Base-by-base conservation (phyloP, 2,329 filamentous ascomycete species). In the Xylariaceae sp. region DNA sequence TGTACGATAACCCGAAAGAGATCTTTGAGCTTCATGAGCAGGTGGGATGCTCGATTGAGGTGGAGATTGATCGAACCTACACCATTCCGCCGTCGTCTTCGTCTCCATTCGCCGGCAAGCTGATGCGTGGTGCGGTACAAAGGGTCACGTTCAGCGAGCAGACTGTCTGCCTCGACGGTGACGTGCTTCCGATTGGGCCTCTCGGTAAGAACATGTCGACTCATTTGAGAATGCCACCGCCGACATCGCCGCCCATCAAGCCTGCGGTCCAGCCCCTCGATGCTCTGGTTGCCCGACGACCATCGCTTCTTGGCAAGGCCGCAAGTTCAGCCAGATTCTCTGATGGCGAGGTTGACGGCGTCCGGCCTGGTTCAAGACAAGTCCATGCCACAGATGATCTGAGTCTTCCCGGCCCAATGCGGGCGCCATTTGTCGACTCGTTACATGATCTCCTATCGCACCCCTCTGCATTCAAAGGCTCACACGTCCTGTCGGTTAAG, bases 401-500 rank as follows among this genome's bases (percentile, higher is more conserved):
- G 24, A 59, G 58, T 19, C 53, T 66, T 24, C 56, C 65, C 5
- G 52, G 69, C 22, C 65, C 72, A 19, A 49, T 67, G 34, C 67
- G 73, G 35, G 64, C 70, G 15, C 59, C 68, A 5, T 60, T 72
- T 14, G 70, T 71, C 37, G 69, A 80, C 21, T 75, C 78, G 5
- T 64, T 96, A 19, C 69, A 76, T 31, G 74, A 86, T 40, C 70
- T 95, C 29, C 68, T 96, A 15, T 72, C 82, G 18, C 78, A 76
- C 48, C 61, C 69, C 35, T 94, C 89, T 3, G 75, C 82, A 0
- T 95, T 96, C 72, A 94, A 89, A 64, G 79, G 85, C 50, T 78
- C 86, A 44, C 85, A 95, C 53, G 83, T 98, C 29, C 68, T 95
- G 30, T 95, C 90, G 1, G 92, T 98, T 46, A 84, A 83, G 55